Base-by-base conservation (phyloP, 768 basidiomycete species). In the Rubroboletus satanas region DNA sequence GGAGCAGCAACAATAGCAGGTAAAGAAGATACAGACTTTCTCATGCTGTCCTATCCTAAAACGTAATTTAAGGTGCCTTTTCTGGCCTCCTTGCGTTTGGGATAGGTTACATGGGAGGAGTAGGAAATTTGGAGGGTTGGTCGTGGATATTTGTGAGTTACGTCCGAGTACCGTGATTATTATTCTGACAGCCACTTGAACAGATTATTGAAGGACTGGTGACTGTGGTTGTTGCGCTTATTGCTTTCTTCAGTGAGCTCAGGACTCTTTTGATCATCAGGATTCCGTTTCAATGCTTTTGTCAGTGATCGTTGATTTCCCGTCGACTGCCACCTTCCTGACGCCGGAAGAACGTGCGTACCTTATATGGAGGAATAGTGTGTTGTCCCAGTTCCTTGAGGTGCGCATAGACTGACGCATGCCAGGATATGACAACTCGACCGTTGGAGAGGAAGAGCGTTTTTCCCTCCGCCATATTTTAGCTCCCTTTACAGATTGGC, bases 1-100 rank as follows among this genome's bases (percentile, higher is more conserved):
- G 81, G 83, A 11, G 82, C 84, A 15, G 84, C 85, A 8, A 81
- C 83, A 5, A 62, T 84, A 37, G 82, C 83, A 3, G 84, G 84
- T 62, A 28, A 52, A 17, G 28, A 9, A 37, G 12, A 23, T 15
- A 6, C 1, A 11, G 0, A 10, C 10, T 2, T 18, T 26, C 15
- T 43, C 18, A 1, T 26, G 2, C 18, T 2, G 0, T 1, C 12
- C 1, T 14, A 8, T 21, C 14, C 36, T 28, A 5, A 45, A 54
- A 21, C 12, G 14, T 32, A 32, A 33, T n/a, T 17, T 14, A 42
- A 64, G 75, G 74, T 7, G 83, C 83, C 4, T 84, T 85, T 62
- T 81, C 83, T 1, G 83, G 83, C 0, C 65, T 84, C 7, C 59
- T 86, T 15, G 84, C 83, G 0, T 84, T 74, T 64, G 82, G 65